Percentiles rank a stretch among this genome's conserved stretches.
Conservation (phyloP, 257 asterid genomes). For the Paraleonurus japonicus region DNA sequence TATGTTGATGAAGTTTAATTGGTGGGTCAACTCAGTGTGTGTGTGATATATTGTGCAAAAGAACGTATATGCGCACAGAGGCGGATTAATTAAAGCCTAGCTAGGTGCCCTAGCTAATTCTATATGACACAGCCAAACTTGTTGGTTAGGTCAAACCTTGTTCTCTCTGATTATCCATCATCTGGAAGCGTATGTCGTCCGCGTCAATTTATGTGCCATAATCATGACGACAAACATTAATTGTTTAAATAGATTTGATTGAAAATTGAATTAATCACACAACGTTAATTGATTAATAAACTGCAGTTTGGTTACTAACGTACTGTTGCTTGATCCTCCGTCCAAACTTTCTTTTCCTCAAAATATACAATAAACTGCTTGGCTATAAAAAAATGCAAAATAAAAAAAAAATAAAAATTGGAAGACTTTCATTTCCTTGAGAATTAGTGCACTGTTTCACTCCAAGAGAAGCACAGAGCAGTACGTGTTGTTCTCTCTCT, state of each 20-base stretch:
- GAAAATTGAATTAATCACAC: too few species aligned
- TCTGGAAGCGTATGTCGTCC: constrained; percentile 7
- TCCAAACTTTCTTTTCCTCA: too few species aligned
- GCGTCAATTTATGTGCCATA: constrained; percentile 32
- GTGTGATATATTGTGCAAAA: neutral
- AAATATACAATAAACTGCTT: too few species aligned
- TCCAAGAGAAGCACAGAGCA: constrained; percentile 58
- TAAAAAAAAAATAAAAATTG: neutral
- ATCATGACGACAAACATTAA: neutral
- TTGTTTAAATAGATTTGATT: neutral
- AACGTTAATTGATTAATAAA: too few species aligned
- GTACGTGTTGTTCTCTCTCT: constrained; percentile 36
- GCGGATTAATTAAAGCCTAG: constrained; percentile 10
- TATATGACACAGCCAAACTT: neutral
- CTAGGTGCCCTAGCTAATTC: neutral
- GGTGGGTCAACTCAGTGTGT: constrained; percentile 52
- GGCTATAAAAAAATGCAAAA: too few species aligned
- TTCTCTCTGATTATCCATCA: neutral
- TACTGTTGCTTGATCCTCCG: too few species aligned
- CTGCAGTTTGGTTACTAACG: too few species aligned
- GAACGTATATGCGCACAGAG: neutral
- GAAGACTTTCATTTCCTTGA: neutral
- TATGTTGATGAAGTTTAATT: constrained; percentile 35
- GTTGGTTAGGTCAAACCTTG: neutral
- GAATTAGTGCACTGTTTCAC: constrained; percentile 43